Evolutionary conservation across 495 filamentous ascomycete species (phyloP), one percentile per base, ranked within the genome.

Genomic region (Lasiosphaeris hirsuta): DNA sequence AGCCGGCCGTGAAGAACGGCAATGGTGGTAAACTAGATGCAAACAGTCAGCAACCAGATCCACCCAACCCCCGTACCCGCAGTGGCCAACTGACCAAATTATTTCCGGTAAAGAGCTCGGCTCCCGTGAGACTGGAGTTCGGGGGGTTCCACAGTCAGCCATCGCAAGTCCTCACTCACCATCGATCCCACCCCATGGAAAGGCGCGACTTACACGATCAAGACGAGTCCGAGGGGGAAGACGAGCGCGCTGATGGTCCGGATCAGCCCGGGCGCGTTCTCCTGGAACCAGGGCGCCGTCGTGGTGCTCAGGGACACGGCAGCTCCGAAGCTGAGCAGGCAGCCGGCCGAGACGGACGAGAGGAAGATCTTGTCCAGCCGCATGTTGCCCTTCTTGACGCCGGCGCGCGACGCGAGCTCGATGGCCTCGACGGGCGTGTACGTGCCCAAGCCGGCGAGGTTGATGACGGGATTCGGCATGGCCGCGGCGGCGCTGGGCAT

Each of bases 211-310:
- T 50, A 49, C 34, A 86, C 74, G 46, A 85, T 82, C 74, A 84
- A 78, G 36, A 77, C 74, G 64, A 85, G 68, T 2, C 83, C 83
- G 43, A 81, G 77, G 1, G 82, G 83, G 56, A 86, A 86, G 19
- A 86, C 72, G 41, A 84, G 57, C 1, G 80, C 79, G 19, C 73
- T 67, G 48, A 85, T 74, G 1, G 77, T 82, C 10, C 81, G 75
- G 41, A 87, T 79, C 43, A 86, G 65, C 1, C 84, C 83, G 0
- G 79, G 76, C 6, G 83, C 83, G 63, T 86, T 86, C 9, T 81
- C 75, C 45, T 79, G 72, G 54, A 79, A 84, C 84, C 84, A 87
- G 0, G 83, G 78, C 1, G 81, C 67, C 2, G 80, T 68, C 56
- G 75, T 81, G 23, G 78, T 80, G 46, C 72, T 77, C n/a, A 86